Conservation (phyloP, 495 filamentous ascomycete species). For the Tuber umbilicatum region DNA sequence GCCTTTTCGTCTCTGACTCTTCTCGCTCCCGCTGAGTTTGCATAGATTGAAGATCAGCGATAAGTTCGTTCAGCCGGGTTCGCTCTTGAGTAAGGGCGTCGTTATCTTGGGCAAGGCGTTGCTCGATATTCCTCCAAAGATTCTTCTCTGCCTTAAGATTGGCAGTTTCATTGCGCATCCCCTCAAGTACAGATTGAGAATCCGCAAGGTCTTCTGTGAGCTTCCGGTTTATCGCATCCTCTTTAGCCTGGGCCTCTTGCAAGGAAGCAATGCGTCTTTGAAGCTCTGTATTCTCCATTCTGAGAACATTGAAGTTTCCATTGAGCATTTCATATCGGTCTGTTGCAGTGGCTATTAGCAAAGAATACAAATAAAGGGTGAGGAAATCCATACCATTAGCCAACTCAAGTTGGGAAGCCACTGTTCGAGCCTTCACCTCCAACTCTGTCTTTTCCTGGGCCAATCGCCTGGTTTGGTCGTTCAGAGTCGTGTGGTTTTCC, state of each 20-base stretch:
- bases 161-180: slow-evolving; percentile 79
- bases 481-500: slow-evolving; percentile 69
- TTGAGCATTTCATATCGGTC: slow-evolving; percentile 89
- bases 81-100: slow-evolving; percentile 77
- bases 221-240: slow-evolving; percentile 83
- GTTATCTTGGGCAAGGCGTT: slow-evolving; percentile 76
- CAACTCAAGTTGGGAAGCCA: slow-evolving; percentile 73
- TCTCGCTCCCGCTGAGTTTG: slow-evolving; percentile 83
- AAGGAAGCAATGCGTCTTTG: slow-evolving; percentile 69
- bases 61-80: slow-evolving; percentile 66
- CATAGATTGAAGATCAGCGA: slow-evolving; percentile 73
- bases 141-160: slow-evolving; percentile 91
- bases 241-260: slow-evolving; percentile 75
- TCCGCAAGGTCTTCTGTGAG: slow-evolving; percentile 89
- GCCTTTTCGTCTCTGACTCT: slow-evolving; percentile 70
- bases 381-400: slow-evolving; percentile 46
- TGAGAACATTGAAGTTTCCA: slow-evolving; percentile 71
- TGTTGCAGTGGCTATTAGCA: slow-evolving; percentile 16
- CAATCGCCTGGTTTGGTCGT: slow-evolving; percentile 76
- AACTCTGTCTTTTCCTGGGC: slow-evolving; percentile 73
- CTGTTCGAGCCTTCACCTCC: slow-evolving; percentile 66
- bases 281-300: slow-evolving; percentile 75
- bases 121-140: slow-evolving; percentile 85
- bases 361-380: background rate
- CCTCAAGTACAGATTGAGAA: slow-evolving; percentile 69